Evolutionary conservation across 176 grass and related monocot species (phyloP).

Genomic region (Ensete glaucum): DNA sequence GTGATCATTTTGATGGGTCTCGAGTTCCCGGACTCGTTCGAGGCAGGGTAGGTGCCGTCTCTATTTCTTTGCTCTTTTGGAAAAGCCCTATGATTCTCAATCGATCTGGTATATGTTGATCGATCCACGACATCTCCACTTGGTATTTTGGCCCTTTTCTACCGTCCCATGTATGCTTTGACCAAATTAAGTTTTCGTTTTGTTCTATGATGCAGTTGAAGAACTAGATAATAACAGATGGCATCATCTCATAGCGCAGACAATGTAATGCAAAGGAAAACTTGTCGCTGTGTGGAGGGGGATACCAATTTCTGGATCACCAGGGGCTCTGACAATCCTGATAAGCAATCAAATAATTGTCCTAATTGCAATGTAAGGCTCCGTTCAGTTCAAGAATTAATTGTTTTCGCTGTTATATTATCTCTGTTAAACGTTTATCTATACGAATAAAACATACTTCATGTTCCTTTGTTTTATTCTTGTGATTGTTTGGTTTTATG

Average conservation of each 20-base stretch:
- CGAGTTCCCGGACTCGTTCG: neutral
- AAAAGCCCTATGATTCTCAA: too few relatives aligned
- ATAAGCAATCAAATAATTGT: constrained; percentile 37
- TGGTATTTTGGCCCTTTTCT: too few relatives aligned
- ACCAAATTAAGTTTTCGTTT: neutral
- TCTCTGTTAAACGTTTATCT: neutral
- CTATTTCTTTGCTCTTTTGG: neutral
- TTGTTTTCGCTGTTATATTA: neutral
- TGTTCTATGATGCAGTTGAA: neutral
- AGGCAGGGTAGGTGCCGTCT: neutral
- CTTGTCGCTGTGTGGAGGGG: constrained; percentile 61
- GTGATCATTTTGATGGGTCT: neutral
- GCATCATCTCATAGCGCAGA: constrained; percentile 52
- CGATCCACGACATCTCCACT: neutral
- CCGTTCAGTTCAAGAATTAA: constrained; percentile 12
- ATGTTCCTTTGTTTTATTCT: too few relatives aligned
- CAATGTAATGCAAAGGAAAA: constrained; percentile 48
- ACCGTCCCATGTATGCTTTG: neutral
- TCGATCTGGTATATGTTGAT: neutral
- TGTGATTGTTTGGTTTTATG: too few relatives aligned
- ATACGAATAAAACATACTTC: too few relatives aligned
- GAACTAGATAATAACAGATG: constrained; percentile 34
- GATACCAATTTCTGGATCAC: constrained; percentile 52
- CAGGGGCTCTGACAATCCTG: constrained; percentile 49
- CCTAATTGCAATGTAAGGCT: constrained; percentile 64